Base-by-base conservation (phyloP, 2,329 filamentous ascomycete species). In the Stagonosporopsis chrysanthemi region DNA sequence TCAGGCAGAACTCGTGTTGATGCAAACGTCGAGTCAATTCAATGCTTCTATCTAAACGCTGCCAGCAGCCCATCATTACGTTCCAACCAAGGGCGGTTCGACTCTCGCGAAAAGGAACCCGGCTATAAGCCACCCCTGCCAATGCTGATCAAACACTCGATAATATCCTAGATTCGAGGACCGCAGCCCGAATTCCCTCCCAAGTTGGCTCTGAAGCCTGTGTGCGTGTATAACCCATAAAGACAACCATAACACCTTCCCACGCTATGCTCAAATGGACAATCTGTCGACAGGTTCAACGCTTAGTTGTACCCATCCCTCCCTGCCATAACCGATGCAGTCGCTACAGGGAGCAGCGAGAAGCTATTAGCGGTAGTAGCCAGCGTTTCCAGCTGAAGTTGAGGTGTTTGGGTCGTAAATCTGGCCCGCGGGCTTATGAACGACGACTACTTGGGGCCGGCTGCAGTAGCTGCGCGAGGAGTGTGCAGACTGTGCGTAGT, bases 241-340 rank as follows among this genome's bases (percentile, higher is more conserved):
- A 42, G 8, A 15, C 47, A 45, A 46, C 53, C 46, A 33, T 40
- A 57, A 57, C 54, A 35, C 54, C 54, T 6, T 23, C 2, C 43
- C 33, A 48, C 39, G 43, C 43, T 44, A 47, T 47, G 31, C 42
- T 28, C 14, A 36, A 43, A 5, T 15, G 44, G 23, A 48, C 23
- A 35, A 48, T 5, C 11, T 15, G 23, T 15, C 11, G 4, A 17
- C n/a, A 19, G 14, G 38, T 15, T 17, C 2, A 43, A 19, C 38
- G 24, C n/a, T 39, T 48, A 52, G 33, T 57, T 57, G 39, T 52
- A 57, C 2, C 54, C 54, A n/a, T 43, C 54, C 12, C 49, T 49
- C 11, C 49, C 49, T 48, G 54, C 39, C 31, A 36, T 24, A 19
- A 29, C 43, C 4, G 28, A 1, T 7, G 5, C 2, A 0, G 54